Evolutionary conservation across 1,284 basidiomycete species (phyloP), one percentile per base, ranked within the genome.

Genomic region (Cronartium ribicola): DNA sequence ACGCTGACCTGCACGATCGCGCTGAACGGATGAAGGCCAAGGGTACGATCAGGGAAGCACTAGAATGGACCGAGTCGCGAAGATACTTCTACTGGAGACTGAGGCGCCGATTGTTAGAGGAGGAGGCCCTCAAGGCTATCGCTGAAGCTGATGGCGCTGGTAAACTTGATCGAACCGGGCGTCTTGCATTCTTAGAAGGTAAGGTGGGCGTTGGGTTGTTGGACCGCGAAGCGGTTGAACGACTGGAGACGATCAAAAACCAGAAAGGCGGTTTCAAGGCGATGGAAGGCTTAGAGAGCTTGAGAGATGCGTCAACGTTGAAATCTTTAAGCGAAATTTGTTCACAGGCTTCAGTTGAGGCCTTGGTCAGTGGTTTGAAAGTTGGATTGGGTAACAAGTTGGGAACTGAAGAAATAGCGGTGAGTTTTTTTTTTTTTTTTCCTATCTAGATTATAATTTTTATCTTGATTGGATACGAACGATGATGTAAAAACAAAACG

Each of bases 21-120:
- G 87, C 89, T 60, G 94, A 94, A 75, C 91, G 95, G 76, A 98
- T 98, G 95, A 91, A 96, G 83, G 94, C 94, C 39, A 98, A 98
- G 83, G 94, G 93, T 20, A 82, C 82, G 39, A 81, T 96, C 90
- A 80, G 94, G 90, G 60, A 90, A 87, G 79, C 85, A 87, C 41
- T 87, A 87, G 76, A 78, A 10, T 82, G 81, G 81, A 46, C 14
- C 14, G 66, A 75, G 22, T 68, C 66, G 37, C 75, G 87, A 88
- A 75, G 96, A 94, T 88, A 90, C 82, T 98, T 99, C 87, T 98
- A 97, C 85, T 95, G 92, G 93, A 89, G 92, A 70, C 85, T 94
- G 64, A 89, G 94, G 75, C 81, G 85, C 66, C 83, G 85, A 77
- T 78, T 86, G 62, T 74, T 76, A 48, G 80, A 81, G 39, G 74